These are phyloP conservation scores for Schrenkiella parvula DNA, from an alignment of 345 rosid species.

Conservation along the genomic window DNA sequence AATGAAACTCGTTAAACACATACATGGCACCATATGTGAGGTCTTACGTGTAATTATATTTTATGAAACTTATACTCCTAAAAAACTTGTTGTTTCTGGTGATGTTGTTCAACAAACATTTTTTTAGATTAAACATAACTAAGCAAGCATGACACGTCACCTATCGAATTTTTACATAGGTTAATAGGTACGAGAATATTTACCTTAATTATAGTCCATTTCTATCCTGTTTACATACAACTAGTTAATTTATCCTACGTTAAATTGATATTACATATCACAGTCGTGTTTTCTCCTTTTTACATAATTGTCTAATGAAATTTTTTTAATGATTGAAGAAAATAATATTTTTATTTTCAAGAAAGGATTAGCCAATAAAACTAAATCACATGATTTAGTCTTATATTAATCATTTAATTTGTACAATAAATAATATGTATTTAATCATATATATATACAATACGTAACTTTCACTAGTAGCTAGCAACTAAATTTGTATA, in stretches of 20 bases:
- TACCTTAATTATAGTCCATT: background rate
- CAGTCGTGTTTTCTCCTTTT: background rate
- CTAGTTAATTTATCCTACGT: background rate
- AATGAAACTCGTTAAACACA: constrained; percentile 9
- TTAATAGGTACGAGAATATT: background rate
- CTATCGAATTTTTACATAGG: background rate
- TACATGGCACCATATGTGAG: constrained; percentile 17
- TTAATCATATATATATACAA: background rate
- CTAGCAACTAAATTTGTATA: background rate
- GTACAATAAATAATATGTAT: background rate
- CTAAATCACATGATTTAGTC: background rate
- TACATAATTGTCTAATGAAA: background rate
- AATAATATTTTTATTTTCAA: background rate
- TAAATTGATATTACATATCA: background rate
- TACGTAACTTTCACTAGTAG: background rate
- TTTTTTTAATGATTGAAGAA: background rate
- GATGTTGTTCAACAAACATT: constrained; percentile 21
- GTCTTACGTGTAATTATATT: constrained; percentile 10
- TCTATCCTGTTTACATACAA: background rate
- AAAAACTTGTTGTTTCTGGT: constrained; percentile 13
- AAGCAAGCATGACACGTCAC: constrained; percentile 16
- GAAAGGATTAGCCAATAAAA: background rate
- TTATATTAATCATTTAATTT: background rate
- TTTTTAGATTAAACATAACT: background rate
- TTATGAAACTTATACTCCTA: constrained; percentile 23